Base-by-base conservation (phyloP, 192 early-diverging fungal species). In the Allomyces javanicus region DNA sequence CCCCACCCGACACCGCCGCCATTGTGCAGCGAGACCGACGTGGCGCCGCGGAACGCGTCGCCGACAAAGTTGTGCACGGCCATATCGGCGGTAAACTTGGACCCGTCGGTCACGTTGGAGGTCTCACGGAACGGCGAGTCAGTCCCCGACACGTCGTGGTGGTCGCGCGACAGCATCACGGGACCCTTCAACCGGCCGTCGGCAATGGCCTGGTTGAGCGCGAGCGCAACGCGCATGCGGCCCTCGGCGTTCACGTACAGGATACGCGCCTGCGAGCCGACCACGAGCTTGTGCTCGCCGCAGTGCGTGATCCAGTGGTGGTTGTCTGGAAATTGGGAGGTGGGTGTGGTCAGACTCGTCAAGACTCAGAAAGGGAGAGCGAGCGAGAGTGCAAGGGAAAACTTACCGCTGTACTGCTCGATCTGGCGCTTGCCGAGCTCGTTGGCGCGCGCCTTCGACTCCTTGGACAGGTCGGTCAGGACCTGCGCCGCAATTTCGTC, bases 1-100 rank as follows among this genome's bases (percentile, higher is more conserved):
- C 69, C 69, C 69, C 69, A 70, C 10, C 69, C 69, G 12, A 65
- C 66, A 12, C 69, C 69, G 62, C 69, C 69, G 14, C 69, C 69
- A 62, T 70, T 70, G 61, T 70, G 69, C 21, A 70, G 25, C 10
- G 61, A 63, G 17, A 70, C 69, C 25, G 69, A 70, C 1, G 69
- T 70, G 9, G 69, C 69, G 1, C 69, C 69, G 12, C 69, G 69
- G 65, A 70, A 70, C 3, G 69, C 65, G 27, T 70, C 69, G n/a
- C 69, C 69, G n/a, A 70, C 65, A 24, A 64, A 64, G 40, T 70
- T 70, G n/a, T 70, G 69, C 22, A 70, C 65, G 17, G 69, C 69
- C 69, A 70, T 70, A 24, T 70, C 69, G 9, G 68, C 63, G 9
- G 45, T 45, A 11, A 62, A 45, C 17, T 33, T 61, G 17, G 27